These are phyloP conservation scores for Aspergillus bridgeri DNA, from an alignment of 495 filamentous ascomycete species.

Conservation along the genomic window DNA sequence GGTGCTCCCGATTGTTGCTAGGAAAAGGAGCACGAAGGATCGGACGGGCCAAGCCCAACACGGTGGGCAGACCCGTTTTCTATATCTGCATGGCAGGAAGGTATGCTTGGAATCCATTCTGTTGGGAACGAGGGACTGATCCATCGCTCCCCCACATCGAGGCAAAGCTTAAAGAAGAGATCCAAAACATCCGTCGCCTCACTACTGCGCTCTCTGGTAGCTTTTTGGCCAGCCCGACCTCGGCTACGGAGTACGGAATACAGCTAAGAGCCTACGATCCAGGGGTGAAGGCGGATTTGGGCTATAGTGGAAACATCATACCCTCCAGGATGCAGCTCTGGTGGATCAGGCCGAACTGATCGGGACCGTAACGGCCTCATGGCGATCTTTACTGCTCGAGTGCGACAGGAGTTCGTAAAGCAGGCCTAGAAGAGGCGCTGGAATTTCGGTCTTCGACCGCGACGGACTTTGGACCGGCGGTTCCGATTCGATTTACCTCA, in stretches of 20 bases:
- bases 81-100: not conserved
- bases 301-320: not conserved
- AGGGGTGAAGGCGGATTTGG: not conserved
- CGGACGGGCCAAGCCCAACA: not conserved
- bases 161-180: not conserved
- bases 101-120: not conserved
- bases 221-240: not conserved
- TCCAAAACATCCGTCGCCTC: not conserved
- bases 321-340: not conserved
- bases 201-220: not conserved
- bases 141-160: not conserved
- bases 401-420: not conserved
- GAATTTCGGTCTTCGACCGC: not conserved
- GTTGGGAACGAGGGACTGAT: not conserved
- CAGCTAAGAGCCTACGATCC: too few relatives aligned
- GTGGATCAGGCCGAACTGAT: not conserved
- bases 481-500: not conserved
- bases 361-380: not conserved
- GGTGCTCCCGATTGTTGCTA: too few relatives aligned
- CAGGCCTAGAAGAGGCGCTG: not conserved
- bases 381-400: not conserved
- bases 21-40: not conserved
- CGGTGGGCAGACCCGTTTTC: not conserved
- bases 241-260: too few relatives aligned
- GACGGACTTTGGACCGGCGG: not conserved